Conservation (phyloP, 1,284 basidiomycete species). For the Rhodofomes roseus region DNA sequence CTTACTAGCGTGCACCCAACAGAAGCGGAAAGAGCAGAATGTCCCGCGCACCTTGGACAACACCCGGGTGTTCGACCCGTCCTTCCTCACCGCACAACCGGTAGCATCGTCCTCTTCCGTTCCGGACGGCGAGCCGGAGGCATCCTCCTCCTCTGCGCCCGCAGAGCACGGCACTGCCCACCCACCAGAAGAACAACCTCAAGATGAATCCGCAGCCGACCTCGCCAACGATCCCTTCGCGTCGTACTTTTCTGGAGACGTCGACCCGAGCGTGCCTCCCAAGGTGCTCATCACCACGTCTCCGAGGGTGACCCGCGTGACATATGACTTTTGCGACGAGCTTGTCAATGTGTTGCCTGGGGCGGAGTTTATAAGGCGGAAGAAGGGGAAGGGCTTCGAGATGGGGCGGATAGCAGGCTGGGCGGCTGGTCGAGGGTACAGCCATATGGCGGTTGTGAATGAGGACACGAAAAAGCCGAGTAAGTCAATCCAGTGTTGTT, state of each 20-base stretch:
- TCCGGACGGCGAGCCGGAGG: conserved; percentile 17
- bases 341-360: conserved; percentile 91
- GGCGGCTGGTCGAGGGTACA: conserved; percentile 88
- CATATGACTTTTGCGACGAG: conserved; percentile 90
- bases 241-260: conserved; percentile 58
- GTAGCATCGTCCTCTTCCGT: conserved; percentile 33
- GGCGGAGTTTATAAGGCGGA: conserved; percentile 87
- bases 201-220: conserved; percentile 62
- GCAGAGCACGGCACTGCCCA: conserved; percentile 8
- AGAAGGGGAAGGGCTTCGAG: conserved; percentile 92
- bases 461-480: conserved; percentile 93
- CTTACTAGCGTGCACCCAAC: background rate
- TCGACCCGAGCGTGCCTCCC: conserved; percentile 70
- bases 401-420: conserved; percentile 91
- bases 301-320: conserved; percentile 79
- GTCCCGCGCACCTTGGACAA: conserved; percentile 93
- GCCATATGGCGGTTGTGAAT: conserved; percentile 89
- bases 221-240: conserved; percentile 73
- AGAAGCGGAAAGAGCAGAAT: conserved; percentile 85
- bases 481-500: conserved; percentile 39
- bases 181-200: conserved; percentile 22
- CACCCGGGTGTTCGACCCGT: conserved; percentile 86
- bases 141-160: conserved; percentile 17
- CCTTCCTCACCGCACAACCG: conserved; percentile 73
- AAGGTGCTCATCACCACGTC: conserved; percentile 91